Percentiles rank a stretch among this genome's conserved stretches.
Conservation (phyloP, 352 stramenopile genomes). For the Globisporangium solare region DNA sequence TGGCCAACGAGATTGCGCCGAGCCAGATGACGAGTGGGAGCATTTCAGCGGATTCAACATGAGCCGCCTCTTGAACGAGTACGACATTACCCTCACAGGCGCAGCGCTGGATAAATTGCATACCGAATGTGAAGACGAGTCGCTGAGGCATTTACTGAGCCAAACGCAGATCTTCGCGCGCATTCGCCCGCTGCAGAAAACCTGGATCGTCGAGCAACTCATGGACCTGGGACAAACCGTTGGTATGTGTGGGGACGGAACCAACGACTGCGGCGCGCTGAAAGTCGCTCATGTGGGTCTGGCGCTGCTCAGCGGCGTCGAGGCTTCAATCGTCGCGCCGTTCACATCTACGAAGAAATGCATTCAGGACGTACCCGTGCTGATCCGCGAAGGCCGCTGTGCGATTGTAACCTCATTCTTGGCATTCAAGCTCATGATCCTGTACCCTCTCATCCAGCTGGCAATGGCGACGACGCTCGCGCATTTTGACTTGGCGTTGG, state of each 20-base stretch:
- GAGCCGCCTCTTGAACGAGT: constrained; percentile 27
- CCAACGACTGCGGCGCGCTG: constrained; percentile 88
- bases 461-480: constrained; percentile 55
- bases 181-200: constrained; percentile 71
- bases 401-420: constrained; percentile 87
- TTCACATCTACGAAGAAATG: constrained; percentile 87
- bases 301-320: constrained; percentile 72
- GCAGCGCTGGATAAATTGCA: constrained; percentile 46
- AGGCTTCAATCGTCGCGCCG: constrained; percentile 86
- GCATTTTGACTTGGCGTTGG: constrained; percentile 31
- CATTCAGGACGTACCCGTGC: constrained; percentile 76
- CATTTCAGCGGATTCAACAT: constrained; percentile 46
- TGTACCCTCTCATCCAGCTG: constrained; percentile 89
- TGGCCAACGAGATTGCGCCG: constrained; percentile 11
- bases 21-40: constrained; percentile 25
- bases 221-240: constrained; percentile 52
- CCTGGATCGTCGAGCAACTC: constrained; percentile 71
- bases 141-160: constrained; percentile 39
- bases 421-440: constrained; percentile 90
- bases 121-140: constrained; percentile 24
- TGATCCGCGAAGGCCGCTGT: constrained; percentile 87
- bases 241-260: constrained; percentile 70
- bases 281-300: constrained; percentile 88
- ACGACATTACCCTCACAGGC: constrained; percentile 62
- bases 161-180: constrained; percentile 70